These are phyloP conservation scores for Irpex rosettiformis DNA, from an alignment of 1,284 basidiomycete species.

Conservation along the genomic window DNA sequence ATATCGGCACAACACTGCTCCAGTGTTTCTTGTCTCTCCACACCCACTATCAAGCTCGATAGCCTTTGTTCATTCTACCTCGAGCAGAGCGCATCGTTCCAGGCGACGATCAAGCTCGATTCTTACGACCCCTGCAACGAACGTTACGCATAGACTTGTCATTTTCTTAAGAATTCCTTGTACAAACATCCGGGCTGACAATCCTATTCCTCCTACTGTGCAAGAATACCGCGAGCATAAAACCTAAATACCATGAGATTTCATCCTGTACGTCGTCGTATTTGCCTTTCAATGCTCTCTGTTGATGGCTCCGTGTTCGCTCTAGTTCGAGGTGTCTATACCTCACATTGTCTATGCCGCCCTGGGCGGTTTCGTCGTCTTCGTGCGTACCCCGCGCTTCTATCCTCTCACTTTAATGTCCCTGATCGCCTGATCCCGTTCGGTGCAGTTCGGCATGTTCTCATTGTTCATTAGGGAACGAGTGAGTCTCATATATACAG, in stretches of 20 bases:
- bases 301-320: neutral
- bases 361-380: constrained; percentile 78
- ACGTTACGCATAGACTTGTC: neutral
- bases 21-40: constrained; percentile 1
- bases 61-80: neutral
- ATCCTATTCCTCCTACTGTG: neutral
- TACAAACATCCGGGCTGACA: neutral
- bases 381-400: constrained; percentile 47
- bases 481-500: too few relatives aligned
- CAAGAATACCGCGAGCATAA: neutral
- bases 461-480: constrained; percentile 90
- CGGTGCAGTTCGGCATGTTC: constrained; percentile 89
- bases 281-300: neutral
- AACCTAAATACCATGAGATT: constrained; percentile 8
- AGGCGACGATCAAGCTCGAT: neutral
- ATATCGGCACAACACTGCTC: neutral
- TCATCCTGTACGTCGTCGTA: constrained; percentile 10
- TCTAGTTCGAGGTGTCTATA: constrained; percentile 64
- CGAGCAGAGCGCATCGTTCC: neutral
- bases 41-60: neutral
- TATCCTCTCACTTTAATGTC: neutral
- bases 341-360: constrained; percentile 81
- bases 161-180: neutral
- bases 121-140: neutral
- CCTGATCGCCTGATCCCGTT: constrained; percentile 7